These are phyloP conservation scores for Rhodotorula sp. DNA, from an alignment of 1,284 basidiomycete species.

Conservation along the genomic window DNA sequence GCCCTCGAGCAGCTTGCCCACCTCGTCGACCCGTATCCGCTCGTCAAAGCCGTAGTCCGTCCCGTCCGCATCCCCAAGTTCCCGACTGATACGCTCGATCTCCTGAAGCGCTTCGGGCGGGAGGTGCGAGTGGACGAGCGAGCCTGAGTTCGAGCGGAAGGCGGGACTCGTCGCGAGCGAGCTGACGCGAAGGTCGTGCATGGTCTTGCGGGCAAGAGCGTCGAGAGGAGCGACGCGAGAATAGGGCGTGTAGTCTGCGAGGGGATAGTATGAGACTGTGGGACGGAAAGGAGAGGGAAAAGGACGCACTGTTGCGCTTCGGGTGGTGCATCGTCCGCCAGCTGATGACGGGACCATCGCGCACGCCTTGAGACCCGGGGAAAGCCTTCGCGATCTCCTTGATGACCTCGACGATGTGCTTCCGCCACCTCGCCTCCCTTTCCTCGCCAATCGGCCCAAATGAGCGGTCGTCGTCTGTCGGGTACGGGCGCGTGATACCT, in stretches of 20 bases:
- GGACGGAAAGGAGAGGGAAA: not conserved
- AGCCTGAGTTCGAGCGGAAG: conserved; percentile 4
- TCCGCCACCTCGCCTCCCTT: conserved; percentile 27
- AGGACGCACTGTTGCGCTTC: conserved; percentile 34
- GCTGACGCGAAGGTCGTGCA: conserved; percentile 34
- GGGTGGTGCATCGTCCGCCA: conserved; percentile 38
- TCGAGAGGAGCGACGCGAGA: conserved; percentile 32
- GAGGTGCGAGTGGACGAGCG: conserved; percentile 7
- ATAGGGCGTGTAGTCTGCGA: conserved; percentile 34
- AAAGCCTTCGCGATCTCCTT: conserved; percentile 30
- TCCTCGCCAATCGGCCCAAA: conserved; percentile 26
- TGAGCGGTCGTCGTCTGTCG: conserved; percentile 27
- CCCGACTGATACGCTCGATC: not conserved
- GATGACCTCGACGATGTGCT: conserved; percentile 17
- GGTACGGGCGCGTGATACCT: conserved; percentile 28
- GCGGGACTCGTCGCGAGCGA: conserved; percentile 33
- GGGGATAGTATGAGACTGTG: not conserved
- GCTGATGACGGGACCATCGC: conserved; percentile 30
- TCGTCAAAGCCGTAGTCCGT: conserved; percentile 37
- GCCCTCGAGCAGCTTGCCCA: conserved; percentile 28
- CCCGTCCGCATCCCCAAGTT: not conserved
- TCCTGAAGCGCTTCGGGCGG: conserved; percentile 16
- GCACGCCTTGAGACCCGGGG: conserved; percentile 16
- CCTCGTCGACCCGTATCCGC: conserved; percentile 34
- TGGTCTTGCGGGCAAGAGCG: conserved; percentile 28